A percentile compares a stretch with the other conserved stretches of the same genome.
These are phyloP conservation scores for Aspergillus conjunctus DNA, from an alignment of 495 filamentous ascomycete genomes.

Conservation along the genomic window DNA sequence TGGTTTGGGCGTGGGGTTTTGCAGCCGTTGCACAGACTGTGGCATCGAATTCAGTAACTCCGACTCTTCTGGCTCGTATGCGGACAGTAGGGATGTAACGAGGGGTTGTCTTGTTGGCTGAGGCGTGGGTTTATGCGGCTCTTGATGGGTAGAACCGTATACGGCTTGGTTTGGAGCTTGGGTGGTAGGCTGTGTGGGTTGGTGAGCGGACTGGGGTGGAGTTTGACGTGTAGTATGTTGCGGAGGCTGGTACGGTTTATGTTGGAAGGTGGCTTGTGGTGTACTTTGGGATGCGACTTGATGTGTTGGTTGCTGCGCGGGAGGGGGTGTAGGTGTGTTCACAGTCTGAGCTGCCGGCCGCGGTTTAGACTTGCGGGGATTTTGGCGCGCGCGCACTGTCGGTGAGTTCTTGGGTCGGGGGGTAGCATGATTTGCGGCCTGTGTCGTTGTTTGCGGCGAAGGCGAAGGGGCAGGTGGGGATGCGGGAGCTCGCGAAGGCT, in stretches of 20 bases:
- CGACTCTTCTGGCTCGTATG: too few species aligned
- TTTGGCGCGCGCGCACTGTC: too few species aligned
- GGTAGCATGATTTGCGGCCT: neutral
- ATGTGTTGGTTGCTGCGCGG: neutral
- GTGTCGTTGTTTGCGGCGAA: neutral
- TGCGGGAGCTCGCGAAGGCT: neutral
- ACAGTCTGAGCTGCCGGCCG: too few species aligned
- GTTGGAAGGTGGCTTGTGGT: neutral
- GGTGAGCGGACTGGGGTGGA: neutral
- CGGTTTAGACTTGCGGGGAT: too few species aligned
- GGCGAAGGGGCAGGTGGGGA: neutral
- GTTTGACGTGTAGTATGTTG: neutral
- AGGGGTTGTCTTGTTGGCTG: neutral
- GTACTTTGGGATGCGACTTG: neutral
- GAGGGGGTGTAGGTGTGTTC: too few species aligned
- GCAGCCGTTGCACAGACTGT: too few species aligned
- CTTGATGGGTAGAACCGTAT: neutral
- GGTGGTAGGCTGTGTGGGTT: neutral
- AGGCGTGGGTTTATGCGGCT: neutral
- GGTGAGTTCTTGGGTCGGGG: too few species aligned
- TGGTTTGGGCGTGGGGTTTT: too few species aligned
- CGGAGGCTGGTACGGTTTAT: neutral
- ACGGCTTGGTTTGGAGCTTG: neutral
- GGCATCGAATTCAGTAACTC: too few species aligned
- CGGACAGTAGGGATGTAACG: too few species aligned